These are phyloP conservation scores for Raddia guianensis DNA, from an alignment of 176 grass and related monocot genomes.

Conservation along the genomic window DNA sequence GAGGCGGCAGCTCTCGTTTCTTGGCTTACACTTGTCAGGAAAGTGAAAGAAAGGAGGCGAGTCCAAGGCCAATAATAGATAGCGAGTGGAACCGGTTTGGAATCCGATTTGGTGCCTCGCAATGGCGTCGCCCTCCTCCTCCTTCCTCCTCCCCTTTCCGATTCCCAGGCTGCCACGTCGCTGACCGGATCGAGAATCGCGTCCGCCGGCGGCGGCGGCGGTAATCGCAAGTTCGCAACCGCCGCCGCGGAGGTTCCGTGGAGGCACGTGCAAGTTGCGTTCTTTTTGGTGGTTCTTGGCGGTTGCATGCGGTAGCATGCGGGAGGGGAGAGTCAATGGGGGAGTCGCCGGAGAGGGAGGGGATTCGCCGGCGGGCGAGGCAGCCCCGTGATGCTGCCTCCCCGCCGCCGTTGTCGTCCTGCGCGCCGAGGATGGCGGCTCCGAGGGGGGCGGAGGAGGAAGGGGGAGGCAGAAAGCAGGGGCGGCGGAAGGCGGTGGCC, in stretches of 20 bases:
- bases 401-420: constrained; percentile 13
- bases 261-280: background rate
- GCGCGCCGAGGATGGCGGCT: constrained; percentile 14
- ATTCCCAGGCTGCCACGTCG: constrained; percentile 24
- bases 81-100: constrained; percentile 2
- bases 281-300: constrained; percentile 8
- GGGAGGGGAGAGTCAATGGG: constrained; percentile 41
- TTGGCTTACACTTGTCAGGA: background rate
- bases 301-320: constrained; percentile 51
- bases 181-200: background rate
- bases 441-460: constrained; percentile 8
- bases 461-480: constrained; percentile 10
- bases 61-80: constrained; percentile 44
- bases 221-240: background rate
- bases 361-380: constrained; percentile 21
- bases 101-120: background rate
- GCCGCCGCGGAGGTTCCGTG: background rate
- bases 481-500: constrained; percentile 22
- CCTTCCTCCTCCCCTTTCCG: background rate
- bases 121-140: background rate
- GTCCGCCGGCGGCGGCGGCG: background rate
- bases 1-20: background rate
- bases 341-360: background rate
- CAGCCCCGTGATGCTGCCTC: background rate
- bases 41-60: constrained; percentile 10